A percentile compares a stretch with the other conserved stretches of the same genome.
Evolutionary conservation across 495 filamentous ascomycete species (phyloP).

Genomic region (Chaetomium cochliodes): DNA sequence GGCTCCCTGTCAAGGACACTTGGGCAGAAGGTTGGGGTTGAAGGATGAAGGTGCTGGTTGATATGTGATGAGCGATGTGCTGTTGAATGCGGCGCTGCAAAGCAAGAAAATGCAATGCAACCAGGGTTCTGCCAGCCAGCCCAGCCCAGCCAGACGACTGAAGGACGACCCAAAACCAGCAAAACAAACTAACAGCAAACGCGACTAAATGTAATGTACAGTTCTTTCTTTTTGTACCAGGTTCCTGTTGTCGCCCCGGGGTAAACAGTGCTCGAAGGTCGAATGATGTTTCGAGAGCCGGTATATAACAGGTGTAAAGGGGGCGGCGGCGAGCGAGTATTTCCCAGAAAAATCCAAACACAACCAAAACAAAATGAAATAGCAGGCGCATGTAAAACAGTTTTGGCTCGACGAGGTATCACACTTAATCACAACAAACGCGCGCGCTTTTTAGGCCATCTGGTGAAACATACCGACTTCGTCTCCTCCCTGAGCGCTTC

Average conservation of each 20-base stretch:
- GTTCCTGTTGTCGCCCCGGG: constrained; percentile 39
- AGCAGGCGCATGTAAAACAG: constrained; percentile 29
- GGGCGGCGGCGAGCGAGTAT: constrained; percentile 32
- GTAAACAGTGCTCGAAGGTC: constrained; percentile 34
- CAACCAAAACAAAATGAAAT: constrained; percentile 32
- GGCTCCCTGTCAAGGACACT: constrained; percentile 25
- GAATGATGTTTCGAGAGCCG: constrained; percentile 37
- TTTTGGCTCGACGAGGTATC: constrained; percentile 45
- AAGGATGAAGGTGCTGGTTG: constrained; percentile 38
- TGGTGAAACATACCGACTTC: constrained; percentile 97
- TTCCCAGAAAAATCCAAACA: constrained; percentile 32
- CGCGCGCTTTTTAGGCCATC: constrained; percentile 56
- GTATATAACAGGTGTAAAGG: constrained; percentile 47
- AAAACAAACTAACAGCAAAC: constrained; percentile 43
- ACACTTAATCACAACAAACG: constrained; percentile 52
- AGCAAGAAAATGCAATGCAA: constrained; percentile 33
- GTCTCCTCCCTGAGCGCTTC: constrained; percentile 65
- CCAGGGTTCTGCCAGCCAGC: constrained; percentile 31
- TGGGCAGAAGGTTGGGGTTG: constrained; percentile 15
- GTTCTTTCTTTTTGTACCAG: constrained; percentile 44
- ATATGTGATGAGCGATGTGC: constrained; percentile 40
- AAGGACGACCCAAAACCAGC: constrained; percentile 43
- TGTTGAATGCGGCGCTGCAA: constrained; percentile 31
- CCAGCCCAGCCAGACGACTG: constrained; percentile 39
- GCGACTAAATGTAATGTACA: constrained; percentile 45